Percentiles rank a stretch among this genome's conserved stretches.
Conservation (phyloP, 1,284 basidiomycete species). For the Bjerkandera adusta region DNA sequence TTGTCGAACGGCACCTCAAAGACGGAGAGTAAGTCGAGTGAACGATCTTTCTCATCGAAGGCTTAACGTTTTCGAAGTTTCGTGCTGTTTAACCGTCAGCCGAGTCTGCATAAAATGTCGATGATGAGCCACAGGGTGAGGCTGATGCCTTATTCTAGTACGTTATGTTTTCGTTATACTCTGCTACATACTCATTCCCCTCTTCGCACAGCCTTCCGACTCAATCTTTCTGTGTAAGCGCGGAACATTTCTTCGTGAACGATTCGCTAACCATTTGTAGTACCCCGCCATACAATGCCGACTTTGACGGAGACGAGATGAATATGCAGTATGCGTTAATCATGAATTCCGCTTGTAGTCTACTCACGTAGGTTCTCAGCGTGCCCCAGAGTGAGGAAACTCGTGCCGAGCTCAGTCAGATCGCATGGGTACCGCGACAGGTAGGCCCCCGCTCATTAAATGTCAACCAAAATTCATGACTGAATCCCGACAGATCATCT, state of each 20-base stretch:
- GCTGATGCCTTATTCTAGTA: slow-evolving; percentile 98
- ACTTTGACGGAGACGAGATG: slow-evolving; percentile 99
- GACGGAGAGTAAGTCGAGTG: slow-evolving; percentile 97
- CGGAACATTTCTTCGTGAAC: not conserved
- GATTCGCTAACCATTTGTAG: slow-evolving; percentile 34
- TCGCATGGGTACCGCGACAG: slow-evolving; percentile 98
- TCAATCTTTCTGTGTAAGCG: slow-evolving; percentile 93
- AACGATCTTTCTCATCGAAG: not conserved
- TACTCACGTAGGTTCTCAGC: slow-evolving; percentile 39
- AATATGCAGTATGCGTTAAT: slow-evolving; percentile 88
- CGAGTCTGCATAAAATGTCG: slow-evolving; percentile 99
- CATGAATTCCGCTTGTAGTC: not conserved
- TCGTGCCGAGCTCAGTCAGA: slow-evolving; percentile 96
- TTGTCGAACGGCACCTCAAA: slow-evolving; percentile 96
- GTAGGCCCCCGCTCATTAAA: slow-evolving; percentile 45
- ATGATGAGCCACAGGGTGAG: slow-evolving; percentile 99
- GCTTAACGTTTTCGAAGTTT: slow-evolving; percentile 48
- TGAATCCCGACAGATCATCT: slow-evolving; percentile 82
- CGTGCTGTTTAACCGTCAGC: slow-evolving; percentile 98
- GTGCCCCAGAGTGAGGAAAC: slow-evolving; percentile 99
- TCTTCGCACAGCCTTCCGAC: slow-evolving; percentile 75
- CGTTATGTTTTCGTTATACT: slow-evolving; percentile 33
- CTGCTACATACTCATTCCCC: slow-evolving; percentile 25
- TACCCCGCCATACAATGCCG: slow-evolving; percentile 91
- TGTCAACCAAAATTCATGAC: slow-evolving; percentile 1